Percentiles rank a stretch among this genome's conserved stretches.
These are phyloP conservation scores for Stereum hirsutum DNA, from an alignment of 1,284 basidiomycete species.

Conservation along the genomic window DNA sequence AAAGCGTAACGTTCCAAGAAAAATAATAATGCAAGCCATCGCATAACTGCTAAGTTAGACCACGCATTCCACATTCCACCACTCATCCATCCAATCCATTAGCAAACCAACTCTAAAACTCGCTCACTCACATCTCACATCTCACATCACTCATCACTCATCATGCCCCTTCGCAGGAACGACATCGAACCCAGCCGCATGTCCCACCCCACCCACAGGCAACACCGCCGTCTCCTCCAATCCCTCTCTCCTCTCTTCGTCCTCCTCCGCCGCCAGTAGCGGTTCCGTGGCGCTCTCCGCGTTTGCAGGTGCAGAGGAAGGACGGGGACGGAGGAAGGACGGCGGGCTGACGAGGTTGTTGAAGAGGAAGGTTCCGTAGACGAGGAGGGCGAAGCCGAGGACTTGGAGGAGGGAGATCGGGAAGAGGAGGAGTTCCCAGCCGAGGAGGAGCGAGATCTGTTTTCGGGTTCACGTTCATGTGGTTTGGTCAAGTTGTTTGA, in stretches of 20 bases:
- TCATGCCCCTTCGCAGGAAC: constrained; percentile 29
- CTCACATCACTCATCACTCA: not conserved
- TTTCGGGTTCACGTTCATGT: no score
- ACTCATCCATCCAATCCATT: no score
- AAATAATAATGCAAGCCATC: no score
- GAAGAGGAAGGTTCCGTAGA: constrained; percentile 62
- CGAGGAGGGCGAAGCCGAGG: constrained; percentile 82
- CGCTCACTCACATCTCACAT: not conserved
- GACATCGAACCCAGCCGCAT: constrained; percentile 61
- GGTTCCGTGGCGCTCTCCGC: constrained; percentile 30
- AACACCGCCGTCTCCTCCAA: constrained; percentile 68
- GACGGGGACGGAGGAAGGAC: constrained; percentile 37
- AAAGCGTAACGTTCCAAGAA: no score
- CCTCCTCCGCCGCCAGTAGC: constrained; percentile 17
- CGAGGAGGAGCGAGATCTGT: no score
- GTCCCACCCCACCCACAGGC: constrained; percentile 58
- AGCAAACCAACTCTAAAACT: no score
- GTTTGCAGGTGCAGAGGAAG: constrained; percentile 21
- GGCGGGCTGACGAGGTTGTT: constrained; percentile 65
- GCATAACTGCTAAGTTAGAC: no score
- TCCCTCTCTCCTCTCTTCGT: constrained; percentile 23
- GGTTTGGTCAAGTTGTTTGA: no score
- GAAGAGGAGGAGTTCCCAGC: constrained; percentile 87
- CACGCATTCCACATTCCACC: no score
- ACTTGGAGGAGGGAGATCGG: constrained; percentile 85